Percentiles rank a stretch among this genome's conserved stretches.
Evolutionary conservation across 495 filamentous ascomycete genomes (phyloP).

Genomic region (Platismatia glauca): DNA sequence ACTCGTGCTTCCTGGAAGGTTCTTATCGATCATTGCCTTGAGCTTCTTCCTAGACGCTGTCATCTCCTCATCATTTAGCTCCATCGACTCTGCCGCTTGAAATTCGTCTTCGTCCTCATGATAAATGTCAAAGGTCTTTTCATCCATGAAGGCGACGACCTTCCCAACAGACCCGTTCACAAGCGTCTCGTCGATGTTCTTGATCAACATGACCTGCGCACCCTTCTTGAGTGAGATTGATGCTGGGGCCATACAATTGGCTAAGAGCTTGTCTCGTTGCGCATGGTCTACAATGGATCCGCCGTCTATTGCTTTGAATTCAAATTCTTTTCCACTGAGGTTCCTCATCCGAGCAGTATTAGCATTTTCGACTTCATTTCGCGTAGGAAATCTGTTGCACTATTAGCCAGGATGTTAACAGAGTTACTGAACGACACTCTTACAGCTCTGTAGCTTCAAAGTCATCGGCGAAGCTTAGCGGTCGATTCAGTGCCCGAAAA

Average conservation of each 20-base stretch:
- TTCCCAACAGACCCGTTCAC: conserved; percentile 91
- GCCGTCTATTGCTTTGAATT: conserved; percentile 64
- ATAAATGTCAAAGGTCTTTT: conserved; percentile 63
- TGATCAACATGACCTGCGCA: conserved; percentile 98
- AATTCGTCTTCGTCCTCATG: conserved; percentile 48
- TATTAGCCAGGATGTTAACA: not conserved
- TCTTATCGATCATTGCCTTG: conserved; percentile 35
- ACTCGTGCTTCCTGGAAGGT: conserved; percentile 31
- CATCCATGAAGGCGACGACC: conserved; percentile 78
- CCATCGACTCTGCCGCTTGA: conserved; percentile 32
- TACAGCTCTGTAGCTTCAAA: conserved; percentile 86
- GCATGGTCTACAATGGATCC: conserved; percentile 59
- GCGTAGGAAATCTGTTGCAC: conserved; percentile 67
- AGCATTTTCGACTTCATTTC: conserved; percentile 78
- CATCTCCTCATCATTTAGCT: conserved; percentile 37
- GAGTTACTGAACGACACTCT: conserved; percentile 20
- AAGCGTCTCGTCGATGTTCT: conserved; percentile 88
- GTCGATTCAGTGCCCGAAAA: conserved; percentile 63
- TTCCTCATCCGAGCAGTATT: conserved; percentile 65
- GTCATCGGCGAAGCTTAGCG: conserved; percentile 61
- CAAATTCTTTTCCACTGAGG: conserved; percentile 56
- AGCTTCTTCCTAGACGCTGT: conserved; percentile 41
- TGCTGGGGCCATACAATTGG: conserved; percentile 87
- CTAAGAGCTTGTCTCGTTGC: conserved; percentile 66
- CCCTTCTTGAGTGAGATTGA: conserved; percentile 75